A percentile compares a stretch with the other conserved stretches of the same genome.
These are phyloP conservation scores for Boletus bicolor DNA, from an alignment of 768 basidiomycete genomes.

Conservation along the genomic window DNA sequence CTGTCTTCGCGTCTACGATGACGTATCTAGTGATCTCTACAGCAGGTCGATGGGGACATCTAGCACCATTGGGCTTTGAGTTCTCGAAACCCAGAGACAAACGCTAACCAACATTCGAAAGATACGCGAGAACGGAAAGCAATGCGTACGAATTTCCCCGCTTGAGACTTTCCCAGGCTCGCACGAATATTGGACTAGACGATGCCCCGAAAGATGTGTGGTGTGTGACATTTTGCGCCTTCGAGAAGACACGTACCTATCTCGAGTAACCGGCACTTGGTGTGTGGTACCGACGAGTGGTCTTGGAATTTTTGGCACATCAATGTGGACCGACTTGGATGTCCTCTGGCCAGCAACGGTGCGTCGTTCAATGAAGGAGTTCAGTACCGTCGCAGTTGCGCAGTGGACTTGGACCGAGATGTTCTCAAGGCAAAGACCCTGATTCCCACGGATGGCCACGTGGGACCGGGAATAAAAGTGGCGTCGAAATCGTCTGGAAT, in stretches of 20 bases:
- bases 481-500: slow-evolving; percentile 18
- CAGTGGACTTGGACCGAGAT: not conserved
- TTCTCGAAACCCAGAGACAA: not conserved
- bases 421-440: slow-evolving; percentile 11
- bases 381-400: not conserved
- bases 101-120: slow-evolving; percentile 58
- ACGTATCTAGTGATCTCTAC: slow-evolving; percentile 67
- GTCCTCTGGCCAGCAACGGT: not conserved
- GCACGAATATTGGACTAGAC: slow-evolving; percentile 61
- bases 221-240: slow-evolving; percentile 1
- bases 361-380: not conserved
- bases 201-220: not conserved
- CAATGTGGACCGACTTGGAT: not conserved
- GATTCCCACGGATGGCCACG: slow-evolving; percentile 32
- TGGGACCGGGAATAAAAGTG: slow-evolving; percentile 32
- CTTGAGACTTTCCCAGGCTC: slow-evolving; percentile 32
- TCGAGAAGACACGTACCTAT: slow-evolving; percentile 34
- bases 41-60: slow-evolving; percentile 63
- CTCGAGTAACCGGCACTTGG: slow-evolving; percentile 60
- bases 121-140: slow-evolving; percentile 72
- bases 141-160: slow-evolving; percentile 42
- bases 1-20: slow-evolving; percentile 44
- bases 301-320: slow-evolving; percentile 6
- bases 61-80: slow-evolving; percentile 28
- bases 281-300: not conserved